These are phyloP conservation scores for Botrytis cinerea DNA, from an alignment of 2,329 filamentous ascomycete species.

Conservation along the genomic window DNA sequence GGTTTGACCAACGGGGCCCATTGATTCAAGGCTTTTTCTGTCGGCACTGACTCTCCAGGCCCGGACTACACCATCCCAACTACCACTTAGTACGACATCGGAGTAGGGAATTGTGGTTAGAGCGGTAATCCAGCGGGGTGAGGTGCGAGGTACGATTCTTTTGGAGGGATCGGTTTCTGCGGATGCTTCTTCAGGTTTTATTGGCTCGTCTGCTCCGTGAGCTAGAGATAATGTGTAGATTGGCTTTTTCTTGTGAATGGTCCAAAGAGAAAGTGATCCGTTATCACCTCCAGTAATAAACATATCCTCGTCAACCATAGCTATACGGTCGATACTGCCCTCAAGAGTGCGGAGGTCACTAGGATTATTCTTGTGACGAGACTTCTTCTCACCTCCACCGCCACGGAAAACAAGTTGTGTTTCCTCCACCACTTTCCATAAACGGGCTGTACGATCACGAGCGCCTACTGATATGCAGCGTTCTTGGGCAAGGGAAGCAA, in stretches of 20 bases:
- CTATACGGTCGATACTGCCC: constrained; percentile 88
- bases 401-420: constrained; percentile 93
- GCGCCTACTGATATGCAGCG: constrained; percentile 89
- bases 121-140: constrained; percentile 88
- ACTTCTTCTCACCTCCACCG: constrained; percentile 64
- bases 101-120: constrained; percentile 84
- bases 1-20: constrained; percentile 62
- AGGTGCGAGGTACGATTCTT: constrained; percentile 60
- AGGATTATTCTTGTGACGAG: constrained; percentile 40
- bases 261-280: constrained; percentile 84
- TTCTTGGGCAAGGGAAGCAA: constrained; percentile 81
- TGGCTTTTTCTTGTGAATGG: constrained; percentile 90
- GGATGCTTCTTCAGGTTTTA: constrained; percentile 68
- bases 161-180: constrained; percentile 68
- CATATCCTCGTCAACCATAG: constrained; percentile 82
- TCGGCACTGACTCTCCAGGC: constrained; percentile 85
- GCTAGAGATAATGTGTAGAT: constrained; percentile 77
- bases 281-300: constrained; percentile 96
- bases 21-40: constrained; percentile 72
- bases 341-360: constrained; percentile 54
- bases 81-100: constrained; percentile 85
- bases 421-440: constrained; percentile 97
- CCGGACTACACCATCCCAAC: constrained; percentile 88
- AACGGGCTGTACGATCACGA: constrained; percentile 82
- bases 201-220: constrained; percentile 78